These are phyloP conservation scores for Fusarium palustre DNA, from an alignment of 2,329 filamentous ascomycete species.

Conservation along the genomic window DNA sequence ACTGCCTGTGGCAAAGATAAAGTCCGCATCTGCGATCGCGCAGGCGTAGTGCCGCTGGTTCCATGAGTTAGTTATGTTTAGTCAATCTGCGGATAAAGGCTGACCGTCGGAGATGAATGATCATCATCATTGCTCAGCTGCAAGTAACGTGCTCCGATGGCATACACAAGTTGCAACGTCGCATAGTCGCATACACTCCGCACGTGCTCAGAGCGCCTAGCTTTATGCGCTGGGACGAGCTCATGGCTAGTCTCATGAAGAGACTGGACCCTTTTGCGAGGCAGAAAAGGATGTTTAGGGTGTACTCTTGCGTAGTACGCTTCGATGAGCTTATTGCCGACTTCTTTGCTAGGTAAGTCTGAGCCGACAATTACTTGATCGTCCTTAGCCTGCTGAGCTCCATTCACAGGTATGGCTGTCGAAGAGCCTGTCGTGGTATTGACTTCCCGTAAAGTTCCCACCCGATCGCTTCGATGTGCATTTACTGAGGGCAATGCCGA, in stretches of 20 bases:
- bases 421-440: not conserved
- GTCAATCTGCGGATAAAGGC: fast-evolving
- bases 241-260: not conserved
- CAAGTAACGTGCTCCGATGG: slow-evolving; percentile 8
- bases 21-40: not conserved
- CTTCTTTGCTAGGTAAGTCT: not conserved
- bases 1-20: not conserved
- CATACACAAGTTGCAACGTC: slow-evolving; percentile 6
- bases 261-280: not conserved
- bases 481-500: not conserved
- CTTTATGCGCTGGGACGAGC: not conserved
- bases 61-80: not conserved
- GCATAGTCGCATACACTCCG: not conserved
- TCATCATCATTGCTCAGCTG: slow-evolving; percentile 3
- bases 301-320: slow-evolving; percentile 7
- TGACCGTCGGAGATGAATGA: slow-evolving; percentile 2
- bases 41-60: not conserved
- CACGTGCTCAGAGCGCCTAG: fast-evolving
- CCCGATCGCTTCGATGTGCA: not conserved
- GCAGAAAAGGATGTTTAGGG: slow-evolving; percentile 6
- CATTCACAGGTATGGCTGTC: not conserved
- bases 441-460: not conserved
- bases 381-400: fast-evolving
- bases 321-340: slow-evolving; percentile 1
- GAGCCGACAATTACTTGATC: not conserved